phyloP scores from a whole-genome alignment of 495 filamentous ascomycete species.

The Aspergillus conjunctus region DNA sequence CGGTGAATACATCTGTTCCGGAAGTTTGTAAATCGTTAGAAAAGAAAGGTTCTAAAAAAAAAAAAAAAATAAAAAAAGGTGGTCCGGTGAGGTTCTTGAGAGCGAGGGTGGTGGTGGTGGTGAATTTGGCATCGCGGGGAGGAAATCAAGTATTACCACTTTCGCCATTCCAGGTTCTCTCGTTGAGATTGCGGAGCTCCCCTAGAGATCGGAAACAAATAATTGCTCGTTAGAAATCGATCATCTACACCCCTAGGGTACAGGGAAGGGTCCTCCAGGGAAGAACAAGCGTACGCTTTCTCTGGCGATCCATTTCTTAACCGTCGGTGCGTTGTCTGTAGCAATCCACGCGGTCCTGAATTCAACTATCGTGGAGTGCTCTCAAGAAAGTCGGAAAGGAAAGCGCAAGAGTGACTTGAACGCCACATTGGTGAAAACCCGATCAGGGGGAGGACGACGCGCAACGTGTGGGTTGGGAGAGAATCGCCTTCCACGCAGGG shows the following conservation, averaged over 20 bases:
- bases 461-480: conserved; percentile 15
- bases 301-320: conserved; percentile 73
- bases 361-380: conserved; percentile 40
- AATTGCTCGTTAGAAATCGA: conserved; percentile 25
- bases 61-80: background rate
- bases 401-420: conserved; percentile 43
- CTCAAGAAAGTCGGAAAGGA: conserved; percentile 44
- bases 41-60: background rate
- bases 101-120: background rate
- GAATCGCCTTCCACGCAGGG: conserved; percentile 13
- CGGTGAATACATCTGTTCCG: conserved; percentile 72
- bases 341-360: conserved; percentile 21
- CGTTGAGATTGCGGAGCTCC: conserved; percentile 86
- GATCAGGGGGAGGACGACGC: conserved; percentile 15
- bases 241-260: background rate
- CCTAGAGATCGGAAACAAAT: conserved; percentile 51
- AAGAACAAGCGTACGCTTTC: conserved; percentile 65
- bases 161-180: conserved; percentile 84
- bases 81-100: background rate
- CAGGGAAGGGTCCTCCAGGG: background rate
- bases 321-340: conserved; percentile 21
- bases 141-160: conserved; percentile 57
- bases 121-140: conserved; percentile 1
- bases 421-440: conserved; percentile 43
- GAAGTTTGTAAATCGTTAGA: conserved; percentile 15